These are phyloP conservation scores for Quercus glauca DNA, from an alignment of 306 rosid genomes.

Conservation along the genomic window DNA sequence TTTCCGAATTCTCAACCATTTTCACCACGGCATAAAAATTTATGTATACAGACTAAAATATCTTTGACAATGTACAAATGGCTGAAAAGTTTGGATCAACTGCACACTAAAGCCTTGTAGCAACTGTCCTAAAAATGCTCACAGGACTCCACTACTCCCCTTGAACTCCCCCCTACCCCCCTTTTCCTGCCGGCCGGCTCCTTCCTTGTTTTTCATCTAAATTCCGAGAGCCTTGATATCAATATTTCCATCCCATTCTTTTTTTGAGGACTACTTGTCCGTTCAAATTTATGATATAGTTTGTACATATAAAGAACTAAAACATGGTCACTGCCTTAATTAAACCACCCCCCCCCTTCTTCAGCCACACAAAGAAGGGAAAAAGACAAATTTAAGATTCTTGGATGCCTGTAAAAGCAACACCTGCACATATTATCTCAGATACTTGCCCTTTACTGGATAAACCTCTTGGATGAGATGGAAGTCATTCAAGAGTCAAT, in stretches of 20 bases:
- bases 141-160: not conserved
- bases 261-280: not conserved
- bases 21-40: too few species aligned
- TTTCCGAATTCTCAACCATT: too few species aligned
- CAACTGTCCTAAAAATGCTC: too few species aligned
- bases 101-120: too few species aligned
- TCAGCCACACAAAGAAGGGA: not conserved
- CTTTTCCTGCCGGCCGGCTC: too few species aligned
- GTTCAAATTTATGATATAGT: not conserved
- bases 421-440: too few species aligned
- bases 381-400: not conserved
- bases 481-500: not conserved
- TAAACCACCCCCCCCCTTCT: too few species aligned
- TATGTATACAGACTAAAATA: too few species aligned
- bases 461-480: not conserved
- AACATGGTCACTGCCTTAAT: not conserved
- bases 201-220: not conserved
- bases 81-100: too few species aligned
- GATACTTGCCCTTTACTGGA: not conserved
- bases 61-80: too few species aligned
- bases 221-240: not conserved
- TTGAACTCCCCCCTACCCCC: not conserved
- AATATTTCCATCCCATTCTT: not conserved
- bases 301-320: not conserved
- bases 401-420: not conserved